Evolutionary conservation across 352 stramenopile genomes (phyloP), one percentile per base, ranked within the genome.

Genomic region (Globisporangium sylvaticum): DNA sequence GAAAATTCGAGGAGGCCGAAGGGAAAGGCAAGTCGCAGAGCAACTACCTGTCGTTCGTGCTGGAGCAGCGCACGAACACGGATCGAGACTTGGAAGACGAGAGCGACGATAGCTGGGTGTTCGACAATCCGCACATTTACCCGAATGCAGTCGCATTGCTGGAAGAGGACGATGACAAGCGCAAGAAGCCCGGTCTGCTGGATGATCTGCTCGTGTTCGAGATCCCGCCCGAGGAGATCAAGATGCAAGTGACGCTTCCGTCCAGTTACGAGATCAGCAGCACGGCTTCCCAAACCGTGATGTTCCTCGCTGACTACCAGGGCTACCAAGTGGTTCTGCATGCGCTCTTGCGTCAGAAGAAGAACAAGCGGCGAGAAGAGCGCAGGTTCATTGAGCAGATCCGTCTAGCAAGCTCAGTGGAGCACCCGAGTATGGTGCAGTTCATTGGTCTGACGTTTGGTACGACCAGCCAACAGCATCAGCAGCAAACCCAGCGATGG

Each of bases 371-470:
- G 6, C 72, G 76, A 9, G 57, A 78, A 0, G 84, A 92, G 65
- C 74, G 74, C 31, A 76, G 74, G 57, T 90, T 90, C 39, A 69
- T 92, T 1, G 84, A 89, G 65, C 84, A 90, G 68, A 84, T 90
- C 18, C 82, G 84, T 6, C 66, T 92, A 18, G 82, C 84, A 24
- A 79, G 82, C 1, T 66, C 75, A 3, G 62, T 92, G 0, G 84
- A 92, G 29, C 84, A 92, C 39, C 70, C 79, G 29, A 87, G 77
- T 1, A 86, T 92, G 62, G 84, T 92, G 24, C 84, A 92, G 68
- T 92, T 92, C 64, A 89, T 92, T 63, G 84, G 84, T 1, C 60
- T 92, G n/a, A 90, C 81, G 4, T 86, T 86, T 25, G 84, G 82
- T 14, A 77, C 72, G 55, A 80, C 71, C 24, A 83, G 71, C 44